Evolutionary conservation across 495 filamentous ascomycete genomes (phyloP).

Genomic region (Jackrogersella minutella): DNA sequence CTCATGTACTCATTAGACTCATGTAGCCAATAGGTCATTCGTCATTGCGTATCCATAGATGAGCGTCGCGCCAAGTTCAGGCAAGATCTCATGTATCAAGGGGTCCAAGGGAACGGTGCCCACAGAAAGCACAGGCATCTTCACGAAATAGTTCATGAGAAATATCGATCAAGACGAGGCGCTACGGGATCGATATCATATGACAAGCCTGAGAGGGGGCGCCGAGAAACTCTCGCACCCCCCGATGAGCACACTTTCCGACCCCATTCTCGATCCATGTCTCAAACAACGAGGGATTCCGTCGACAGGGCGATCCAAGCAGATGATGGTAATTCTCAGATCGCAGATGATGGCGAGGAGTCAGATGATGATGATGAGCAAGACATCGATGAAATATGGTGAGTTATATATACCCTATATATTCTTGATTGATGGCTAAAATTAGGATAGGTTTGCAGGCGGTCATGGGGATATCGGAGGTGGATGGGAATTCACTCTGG

Average conservation of each 20-base stretch:
- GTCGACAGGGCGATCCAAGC: slow-evolving; percentile 7
- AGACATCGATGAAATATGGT: slow-evolving; percentile 83
- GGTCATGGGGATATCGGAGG: slow-evolving; percentile 86
- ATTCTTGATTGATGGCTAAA: not conserved
- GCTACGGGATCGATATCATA: not conserved
- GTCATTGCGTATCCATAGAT: slow-evolving; percentile 82
- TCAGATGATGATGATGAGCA: slow-evolving; percentile 71
- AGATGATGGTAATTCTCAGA: slow-evolving; percentile 13
- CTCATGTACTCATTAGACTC: no score
- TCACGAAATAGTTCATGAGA: slow-evolving; percentile 50
- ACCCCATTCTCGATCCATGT: slow-evolving; percentile 41
- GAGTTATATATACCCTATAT: not conserved
- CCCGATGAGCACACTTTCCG: slow-evolving; percentile 35
- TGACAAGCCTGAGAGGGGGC: slow-evolving; percentile 28
- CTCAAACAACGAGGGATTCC: slow-evolving; percentile 36
- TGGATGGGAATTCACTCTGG: slow-evolving; percentile 72
- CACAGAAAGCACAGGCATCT: slow-evolving; percentile 51
- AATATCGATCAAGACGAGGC: slow-evolving; percentile 40
- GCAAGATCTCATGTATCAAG: slow-evolving; percentile 76
- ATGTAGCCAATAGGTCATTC: slow-evolving; percentile 54
- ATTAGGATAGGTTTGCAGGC: slow-evolving; percentile 65
- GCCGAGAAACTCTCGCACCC: slow-evolving; percentile 36
- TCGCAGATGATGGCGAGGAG: slow-evolving; percentile 52
- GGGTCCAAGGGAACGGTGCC: slow-evolving; percentile 44
- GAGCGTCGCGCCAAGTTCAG: slow-evolving; percentile 75